Base-by-base conservation (phyloP, 2,329 filamentous ascomycete genomes). In the Nigrograna mackinnonii region DNA sequence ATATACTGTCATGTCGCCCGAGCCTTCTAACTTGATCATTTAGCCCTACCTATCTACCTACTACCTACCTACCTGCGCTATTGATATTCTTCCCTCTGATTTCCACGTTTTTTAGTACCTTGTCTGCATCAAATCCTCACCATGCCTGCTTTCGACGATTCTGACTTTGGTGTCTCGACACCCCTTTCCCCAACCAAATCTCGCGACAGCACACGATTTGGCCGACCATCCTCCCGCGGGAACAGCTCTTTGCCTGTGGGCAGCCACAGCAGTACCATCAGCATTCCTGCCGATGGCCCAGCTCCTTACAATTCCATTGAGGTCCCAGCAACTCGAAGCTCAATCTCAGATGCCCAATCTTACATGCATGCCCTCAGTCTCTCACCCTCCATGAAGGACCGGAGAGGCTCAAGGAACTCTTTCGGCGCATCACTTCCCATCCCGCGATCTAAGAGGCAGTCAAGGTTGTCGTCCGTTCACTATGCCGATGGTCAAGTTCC, bases 291-390 rank as follows among this genome's bases (percentile, higher is more conserved):
- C 31, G 57, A 69, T 43, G 64, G 51, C 47, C 57, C 60, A 35
- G 60, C 58, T 42, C 70, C 64, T 39, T 57, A 55, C 35, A 69
- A 75, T 46, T 74, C 83, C 32, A 80, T 89, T 58, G 86, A 89
- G 70, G 77, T 90, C 35, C 85, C 86, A 30, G 85, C 86, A 18
- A 80, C 83, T 41, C 74, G 84, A 53, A 86, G 82, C 40, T 79
- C 84, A 40, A 80, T 87, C 50, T 84, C 85, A 22, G 84, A 90
- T 70, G 82, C 81, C 19, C 71, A 79, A 33, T 76, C 79, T 53
- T 85, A 84, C 69, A 89, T 89, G 85, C 86, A 89, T 77, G 83
- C 80, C 58, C 74, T 90, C 58, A 87, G 83, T 58, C 71, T 84
- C 34, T 74, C 79, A 12, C 85, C 85, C 13, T 89, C 85, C 6